A percentile compares a stretch with the other conserved stretches of the same genome.
phyloP scores from a whole-genome alignment of 2,329 filamentous ascomycete species.

The Hymenoscyphus scutula region DNA sequence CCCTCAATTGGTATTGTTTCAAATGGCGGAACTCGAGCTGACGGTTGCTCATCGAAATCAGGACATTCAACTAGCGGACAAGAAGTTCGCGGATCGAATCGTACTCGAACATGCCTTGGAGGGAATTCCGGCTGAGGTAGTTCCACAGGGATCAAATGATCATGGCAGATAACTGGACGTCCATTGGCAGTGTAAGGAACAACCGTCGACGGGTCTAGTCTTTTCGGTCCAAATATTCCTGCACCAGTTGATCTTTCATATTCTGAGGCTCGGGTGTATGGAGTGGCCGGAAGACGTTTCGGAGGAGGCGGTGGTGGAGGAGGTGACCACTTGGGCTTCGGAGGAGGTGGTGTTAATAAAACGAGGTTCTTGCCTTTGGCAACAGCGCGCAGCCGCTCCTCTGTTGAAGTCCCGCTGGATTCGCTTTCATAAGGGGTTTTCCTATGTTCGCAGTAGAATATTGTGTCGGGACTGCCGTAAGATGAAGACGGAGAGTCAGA shows the following conservation, averaged over 20 bases:
- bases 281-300: neutral
- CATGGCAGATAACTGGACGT: neutral
- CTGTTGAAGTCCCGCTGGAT: neutral
- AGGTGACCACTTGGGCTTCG: neutral
- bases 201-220: neutral
- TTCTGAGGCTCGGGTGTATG: neutral
- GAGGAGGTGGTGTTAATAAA: neutral
- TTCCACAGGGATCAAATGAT: neutral
- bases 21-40: neutral
- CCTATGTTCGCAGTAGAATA: neutral
- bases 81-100: conserved; percentile 8
- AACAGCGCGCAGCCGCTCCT: neutral
- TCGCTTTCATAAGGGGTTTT: neutral
- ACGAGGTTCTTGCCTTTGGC: neutral
- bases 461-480: neutral
- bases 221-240: neutral
- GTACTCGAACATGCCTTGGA: neutral
- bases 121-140: neutral
- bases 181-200: conserved; percentile 2
- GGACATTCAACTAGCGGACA: neutral
- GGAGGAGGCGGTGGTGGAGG: neutral
- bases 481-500: neutral
- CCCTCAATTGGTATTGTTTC: neutral
- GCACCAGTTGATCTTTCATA: conserved; percentile 1
- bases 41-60: neutral